Evolutionary conservation across 1,284 basidiomycete genomes (phyloP).

Genomic region (Clitocybe nebularis): DNA sequence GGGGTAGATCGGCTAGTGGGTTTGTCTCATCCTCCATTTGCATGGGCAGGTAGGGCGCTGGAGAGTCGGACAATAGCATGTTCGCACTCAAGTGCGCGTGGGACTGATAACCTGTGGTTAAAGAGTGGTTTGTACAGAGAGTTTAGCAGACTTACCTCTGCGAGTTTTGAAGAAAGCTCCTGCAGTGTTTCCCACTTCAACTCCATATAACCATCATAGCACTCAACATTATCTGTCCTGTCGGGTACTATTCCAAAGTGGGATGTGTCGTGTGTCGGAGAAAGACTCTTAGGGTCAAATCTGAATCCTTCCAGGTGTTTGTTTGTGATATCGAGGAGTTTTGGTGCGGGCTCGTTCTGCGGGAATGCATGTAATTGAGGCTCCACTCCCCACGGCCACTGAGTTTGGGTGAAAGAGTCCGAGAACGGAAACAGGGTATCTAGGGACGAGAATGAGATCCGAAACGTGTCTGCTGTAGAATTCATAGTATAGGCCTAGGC

Average conservation of each 20-base stretch:
- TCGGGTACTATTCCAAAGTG: conserved; percentile 16
- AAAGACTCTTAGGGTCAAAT: conserved; percentile 11
- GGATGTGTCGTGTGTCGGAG: conserved; percentile 10
- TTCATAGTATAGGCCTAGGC: neutral
- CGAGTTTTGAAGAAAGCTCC: conserved; percentile 7
- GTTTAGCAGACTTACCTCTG: conserved; percentile 5
- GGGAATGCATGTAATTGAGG: conserved; percentile 8
- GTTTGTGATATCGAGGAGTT: conserved; percentile 5
- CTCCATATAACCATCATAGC: conserved; percentile 17
- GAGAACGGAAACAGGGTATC: conserved; percentile 14
- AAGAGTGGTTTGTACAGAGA: neutral
- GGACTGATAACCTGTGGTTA: neutral
- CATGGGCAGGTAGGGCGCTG: too few relatives aligned
- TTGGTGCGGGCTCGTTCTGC: neutral
- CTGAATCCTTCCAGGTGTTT: conserved; percentile 12
- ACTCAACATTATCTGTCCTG: conserved; percentile 10
- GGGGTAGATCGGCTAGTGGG: too few relatives aligned
- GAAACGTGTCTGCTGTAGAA: conserved; percentile 11
- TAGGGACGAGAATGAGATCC: conserved; percentile 7
- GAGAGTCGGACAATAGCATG: too few relatives aligned
- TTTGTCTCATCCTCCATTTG: too few relatives aligned
- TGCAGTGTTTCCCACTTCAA: conserved; percentile 12
- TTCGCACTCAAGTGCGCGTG: too few relatives aligned
- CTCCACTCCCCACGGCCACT: conserved; percentile 10
- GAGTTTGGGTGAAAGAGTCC: conserved; percentile 11